phyloP scores from a whole-genome alignment of 2,329 filamentous ascomycete genomes.

The Fusarium graminum region DNA sequence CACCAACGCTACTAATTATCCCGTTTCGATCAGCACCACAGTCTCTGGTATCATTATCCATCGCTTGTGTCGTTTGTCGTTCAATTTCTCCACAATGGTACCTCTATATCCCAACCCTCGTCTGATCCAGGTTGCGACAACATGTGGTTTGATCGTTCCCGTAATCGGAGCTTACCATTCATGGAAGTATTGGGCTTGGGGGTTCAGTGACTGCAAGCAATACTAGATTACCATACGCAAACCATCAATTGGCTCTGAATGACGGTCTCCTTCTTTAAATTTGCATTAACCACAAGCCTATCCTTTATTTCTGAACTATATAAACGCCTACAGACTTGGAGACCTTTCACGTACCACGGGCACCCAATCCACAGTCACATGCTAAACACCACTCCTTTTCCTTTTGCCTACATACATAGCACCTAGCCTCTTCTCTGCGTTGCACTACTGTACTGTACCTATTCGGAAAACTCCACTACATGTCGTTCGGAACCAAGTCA shows the following conservation, averaged over 20 bases:
- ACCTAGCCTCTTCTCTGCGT: conserved; percentile 2
- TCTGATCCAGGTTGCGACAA: conserved; percentile 30
- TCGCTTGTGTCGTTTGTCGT: conserved; percentile 5
- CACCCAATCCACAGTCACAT: conserved; percentile 42
- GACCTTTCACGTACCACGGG: conserved; percentile 12
- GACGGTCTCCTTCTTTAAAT: background rate
- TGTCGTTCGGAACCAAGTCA: conserved; percentile 27
- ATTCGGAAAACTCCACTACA: conserved; percentile 43
- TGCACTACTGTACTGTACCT: conserved; percentile 32
- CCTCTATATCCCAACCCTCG: conserved; percentile 37
- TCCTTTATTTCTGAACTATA: background rate
- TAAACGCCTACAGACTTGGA: background rate
- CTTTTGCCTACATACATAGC: background rate
- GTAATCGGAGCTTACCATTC: conserved; percentile 30
- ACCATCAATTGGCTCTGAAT: conserved; percentile 2
- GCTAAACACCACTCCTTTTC: conserved; percentile 27
- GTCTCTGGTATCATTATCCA: conserved; percentile 6
- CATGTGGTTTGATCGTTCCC: conserved; percentile 37
- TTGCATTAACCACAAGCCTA: background rate
- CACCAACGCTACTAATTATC: background rate
- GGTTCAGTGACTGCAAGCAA: conserved; percentile 9
- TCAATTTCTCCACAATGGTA: conserved; percentile 21
- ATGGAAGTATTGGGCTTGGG: conserved; percentile 1
- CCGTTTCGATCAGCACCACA: background rate
- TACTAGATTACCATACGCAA: background rate